Conservation (phyloP, 2,329 filamentous ascomycete species). For the Nigrograna mackinnonii region DNA sequence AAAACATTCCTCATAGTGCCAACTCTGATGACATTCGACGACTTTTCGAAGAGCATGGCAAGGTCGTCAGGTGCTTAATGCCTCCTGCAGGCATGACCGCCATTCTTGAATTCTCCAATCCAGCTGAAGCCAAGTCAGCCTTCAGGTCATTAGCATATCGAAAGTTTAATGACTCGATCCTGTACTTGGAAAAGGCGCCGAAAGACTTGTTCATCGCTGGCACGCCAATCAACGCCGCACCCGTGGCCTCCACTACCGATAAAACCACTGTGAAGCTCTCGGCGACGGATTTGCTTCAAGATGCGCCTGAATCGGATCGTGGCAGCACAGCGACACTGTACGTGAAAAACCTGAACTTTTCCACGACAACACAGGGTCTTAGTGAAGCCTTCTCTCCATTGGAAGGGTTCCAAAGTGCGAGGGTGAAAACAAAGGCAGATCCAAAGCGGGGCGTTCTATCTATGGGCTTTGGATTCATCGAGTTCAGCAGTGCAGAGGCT, state of each 20-base stretch:
- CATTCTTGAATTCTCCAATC: conserved; percentile 83
- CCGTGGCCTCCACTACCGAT: conserved; percentile 34
- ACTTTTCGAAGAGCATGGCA: conserved; percentile 84
- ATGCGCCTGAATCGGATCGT: conserved; percentile 56
- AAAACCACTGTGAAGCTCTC: conserved; percentile 59
- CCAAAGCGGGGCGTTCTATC: conserved; percentile 90
- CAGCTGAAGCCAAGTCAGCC: conserved; percentile 78
- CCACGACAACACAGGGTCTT: conserved; percentile 77
- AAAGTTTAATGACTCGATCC: conserved; percentile 84
- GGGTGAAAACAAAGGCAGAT: conserved; percentile 91
- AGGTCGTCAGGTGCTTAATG: conserved; percentile 82
- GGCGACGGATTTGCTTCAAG: conserved; percentile 69
- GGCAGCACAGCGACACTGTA: conserved; percentile 80
- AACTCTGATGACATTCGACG: conserved; percentile 76
- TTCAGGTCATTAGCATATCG: conserved; percentile 87
- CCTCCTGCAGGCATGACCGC: conserved; percentile 92
- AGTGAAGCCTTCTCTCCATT: conserved; percentile 78
- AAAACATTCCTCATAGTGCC: conserved; percentile 90
- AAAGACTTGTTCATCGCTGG: conserved; percentile 70
- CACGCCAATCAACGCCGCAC: conserved; percentile 26
- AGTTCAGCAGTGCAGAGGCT: conserved; percentile 78
- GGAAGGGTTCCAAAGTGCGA: conserved; percentile 85
- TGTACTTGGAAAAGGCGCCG: conserved; percentile 93
- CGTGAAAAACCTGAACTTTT: conserved; percentile 91
- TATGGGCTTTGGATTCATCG: conserved; percentile 96